Evolutionary conservation across 441 rosid genomes (phyloP).

Genomic region (Mallotus repandus): DNA sequence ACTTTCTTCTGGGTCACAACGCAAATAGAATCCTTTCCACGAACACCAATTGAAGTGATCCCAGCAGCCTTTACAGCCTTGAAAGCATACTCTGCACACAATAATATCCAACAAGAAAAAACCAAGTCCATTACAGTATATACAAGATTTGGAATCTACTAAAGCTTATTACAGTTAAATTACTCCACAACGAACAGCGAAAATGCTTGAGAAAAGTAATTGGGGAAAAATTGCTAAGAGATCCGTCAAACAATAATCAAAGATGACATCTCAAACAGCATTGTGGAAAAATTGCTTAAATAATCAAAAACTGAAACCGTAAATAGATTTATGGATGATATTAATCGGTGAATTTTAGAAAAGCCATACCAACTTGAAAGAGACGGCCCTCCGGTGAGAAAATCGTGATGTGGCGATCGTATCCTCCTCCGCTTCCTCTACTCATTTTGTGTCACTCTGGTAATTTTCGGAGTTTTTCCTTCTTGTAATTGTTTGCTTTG

Average conservation of each 20-base stretch:
- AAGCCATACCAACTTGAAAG: conserved; percentile 90
- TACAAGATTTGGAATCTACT: neutral
- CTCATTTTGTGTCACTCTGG: conserved; percentile 46
- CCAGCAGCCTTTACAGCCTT: conserved; percentile 93
- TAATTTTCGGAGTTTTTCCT: no score
- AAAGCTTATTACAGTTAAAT: neutral
- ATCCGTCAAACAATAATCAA: neutral
- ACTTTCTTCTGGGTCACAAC: conserved; percentile 5
- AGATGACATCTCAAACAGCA: neutral
- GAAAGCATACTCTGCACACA: conserved; percentile 73
- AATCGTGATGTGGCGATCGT: conserved; percentile 98
- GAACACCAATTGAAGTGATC: conserved; percentile 85
- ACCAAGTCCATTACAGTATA: neutral
- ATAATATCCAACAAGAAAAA: neutral
- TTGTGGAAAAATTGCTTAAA: neutral
- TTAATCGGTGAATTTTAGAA: neutral
- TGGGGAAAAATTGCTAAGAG: neutral
- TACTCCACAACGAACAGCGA: no score
- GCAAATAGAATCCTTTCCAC: conserved; percentile 48
- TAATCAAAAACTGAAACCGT: neutral
- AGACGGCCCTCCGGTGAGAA: conserved; percentile 99
- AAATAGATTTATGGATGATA: no score
- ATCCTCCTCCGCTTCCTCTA: conserved; percentile 96
- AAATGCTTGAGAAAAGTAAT: no score
- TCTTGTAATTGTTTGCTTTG: no score